phyloP scores from a whole-genome alignment of 257 asterid genomes.

The Penstemon davidsonii region DNA sequence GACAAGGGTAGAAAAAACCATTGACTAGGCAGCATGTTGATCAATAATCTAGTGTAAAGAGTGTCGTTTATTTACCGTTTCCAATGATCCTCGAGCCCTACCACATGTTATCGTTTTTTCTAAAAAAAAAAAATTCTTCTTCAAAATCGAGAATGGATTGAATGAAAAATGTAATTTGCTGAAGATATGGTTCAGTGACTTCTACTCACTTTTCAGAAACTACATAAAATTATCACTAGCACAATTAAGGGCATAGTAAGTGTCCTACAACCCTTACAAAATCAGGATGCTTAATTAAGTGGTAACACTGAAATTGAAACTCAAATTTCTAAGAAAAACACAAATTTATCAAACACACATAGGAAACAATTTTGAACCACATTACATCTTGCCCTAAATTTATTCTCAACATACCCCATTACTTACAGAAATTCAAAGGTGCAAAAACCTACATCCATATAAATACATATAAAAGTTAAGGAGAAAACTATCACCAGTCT shows the following conservation, averaged over 20 bases:
- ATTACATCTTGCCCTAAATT: constrained; percentile 24
- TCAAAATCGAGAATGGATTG: background rate
- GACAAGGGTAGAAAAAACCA: background rate
- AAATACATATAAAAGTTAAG: background rate
- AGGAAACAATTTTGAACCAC: constrained; percentile 17
- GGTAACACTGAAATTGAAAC: background rate
- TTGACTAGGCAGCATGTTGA: background rate
- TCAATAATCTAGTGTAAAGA: background rate
- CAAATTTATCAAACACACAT: background rate
- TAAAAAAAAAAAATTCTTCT: background rate
- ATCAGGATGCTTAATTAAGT: constrained; percentile 8
- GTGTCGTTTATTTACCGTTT: background rate
- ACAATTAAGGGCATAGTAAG: too few relatives aligned
- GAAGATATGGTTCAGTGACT: constrained; percentile 13
- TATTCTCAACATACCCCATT: background rate
- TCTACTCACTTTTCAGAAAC: constrained; percentile 13
- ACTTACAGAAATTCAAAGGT: background rate
- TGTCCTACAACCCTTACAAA: too few relatives aligned
- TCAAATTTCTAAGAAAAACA: background rate
- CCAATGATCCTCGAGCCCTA: background rate
- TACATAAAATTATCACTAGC: background rate
- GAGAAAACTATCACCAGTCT: constrained; percentile 56
- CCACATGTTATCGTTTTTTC: background rate
- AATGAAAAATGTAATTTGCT: constrained; percentile 4
- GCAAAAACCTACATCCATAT: constrained; percentile 6